phyloP scores from a whole-genome alignment of 257 asterid genomes.

The Petunia secreta region DNA sequence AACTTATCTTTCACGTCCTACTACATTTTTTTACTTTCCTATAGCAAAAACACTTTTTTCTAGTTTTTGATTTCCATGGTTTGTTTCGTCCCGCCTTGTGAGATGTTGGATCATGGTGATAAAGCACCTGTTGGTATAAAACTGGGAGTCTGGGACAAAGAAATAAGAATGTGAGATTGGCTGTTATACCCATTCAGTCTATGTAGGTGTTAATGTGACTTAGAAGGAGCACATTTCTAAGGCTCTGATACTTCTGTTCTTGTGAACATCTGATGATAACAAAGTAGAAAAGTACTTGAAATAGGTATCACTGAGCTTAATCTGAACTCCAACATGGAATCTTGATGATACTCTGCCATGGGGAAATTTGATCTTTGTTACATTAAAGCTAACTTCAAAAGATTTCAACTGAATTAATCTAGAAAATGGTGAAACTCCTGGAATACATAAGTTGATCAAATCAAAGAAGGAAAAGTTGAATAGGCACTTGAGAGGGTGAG shows the following conservation, averaged over 20 bases:
- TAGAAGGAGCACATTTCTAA: background rate
- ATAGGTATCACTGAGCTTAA: background rate
- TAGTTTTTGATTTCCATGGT: background rate
- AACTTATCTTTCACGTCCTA: no score
- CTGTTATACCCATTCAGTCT: background rate
- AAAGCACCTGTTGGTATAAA: background rate
- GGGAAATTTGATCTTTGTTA: background rate
- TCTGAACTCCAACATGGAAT: slow-evolving; percentile 4
- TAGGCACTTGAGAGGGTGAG: slow-evolving; percentile 1
- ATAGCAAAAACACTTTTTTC: background rate
- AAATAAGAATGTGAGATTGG: background rate
- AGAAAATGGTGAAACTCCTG: background rate
- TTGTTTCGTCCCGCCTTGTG: background rate
- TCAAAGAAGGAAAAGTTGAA: background rate
- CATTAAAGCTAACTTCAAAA: slow-evolving; percentile 1
- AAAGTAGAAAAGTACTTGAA: slow-evolving; percentile 14
- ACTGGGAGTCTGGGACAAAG: background rate
- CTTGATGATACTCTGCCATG: slow-evolving; percentile 6
- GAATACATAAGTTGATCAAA: background rate
- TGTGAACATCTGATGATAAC: background rate
- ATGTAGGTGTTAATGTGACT: background rate
- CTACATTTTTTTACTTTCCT: background rate
- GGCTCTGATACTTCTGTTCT: background rate
- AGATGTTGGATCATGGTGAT: background rate
- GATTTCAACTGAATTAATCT: background rate